Conservation (phyloP, 2,329 filamentous ascomycete genomes). For the Dactylellina parvicollis region DNA sequence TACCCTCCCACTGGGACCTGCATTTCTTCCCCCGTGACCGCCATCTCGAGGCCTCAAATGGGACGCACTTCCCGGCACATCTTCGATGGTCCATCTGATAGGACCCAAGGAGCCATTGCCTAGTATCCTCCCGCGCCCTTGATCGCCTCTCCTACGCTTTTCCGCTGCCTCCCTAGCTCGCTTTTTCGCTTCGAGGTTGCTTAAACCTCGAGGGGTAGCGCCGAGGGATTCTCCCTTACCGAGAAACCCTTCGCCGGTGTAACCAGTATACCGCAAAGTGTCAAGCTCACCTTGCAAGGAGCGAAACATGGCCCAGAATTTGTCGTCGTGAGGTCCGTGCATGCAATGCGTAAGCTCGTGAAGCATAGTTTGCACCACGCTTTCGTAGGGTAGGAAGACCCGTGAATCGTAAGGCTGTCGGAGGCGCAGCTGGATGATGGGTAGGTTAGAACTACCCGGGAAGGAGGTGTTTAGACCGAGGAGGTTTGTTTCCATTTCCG, state of each 20-base stretch:
- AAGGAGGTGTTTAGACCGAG: conserved; percentile 50
- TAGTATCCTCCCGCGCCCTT: conserved; percentile 75
- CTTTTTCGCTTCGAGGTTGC: conserved; percentile 75
- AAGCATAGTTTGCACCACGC: conserved; percentile 88
- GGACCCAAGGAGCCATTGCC: conserved; percentile 67
- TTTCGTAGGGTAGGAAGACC: conserved; percentile 82
- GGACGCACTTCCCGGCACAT: conserved; percentile 30
- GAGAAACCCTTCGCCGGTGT: conserved; percentile 89
- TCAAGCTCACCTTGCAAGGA: conserved; percentile 88
- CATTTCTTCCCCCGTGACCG: background rate
- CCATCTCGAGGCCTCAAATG: conserved; percentile 36
- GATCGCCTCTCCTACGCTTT: conserved; percentile 69
- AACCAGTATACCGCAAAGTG: conserved; percentile 85
- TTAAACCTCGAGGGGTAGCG: conserved; percentile 70
- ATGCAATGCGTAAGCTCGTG: conserved; percentile 93
- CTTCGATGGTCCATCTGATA: conserved; percentile 54
- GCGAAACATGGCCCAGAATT: conserved; percentile 71
- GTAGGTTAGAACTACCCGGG: conserved; percentile 30
- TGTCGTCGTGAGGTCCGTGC: conserved; percentile 80
- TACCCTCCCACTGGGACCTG: background rate
- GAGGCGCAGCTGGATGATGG: conserved; percentile 77
- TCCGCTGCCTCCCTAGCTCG: conserved; percentile 79
- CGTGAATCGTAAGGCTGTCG: conserved; percentile 77
- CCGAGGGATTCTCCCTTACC: conserved; percentile 79
- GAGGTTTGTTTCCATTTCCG: conserved; percentile 62